phyloP scores from a whole-genome alignment of 2,329 filamentous ascomycete genomes.

The Aspergillus phoenicis region DNA sequence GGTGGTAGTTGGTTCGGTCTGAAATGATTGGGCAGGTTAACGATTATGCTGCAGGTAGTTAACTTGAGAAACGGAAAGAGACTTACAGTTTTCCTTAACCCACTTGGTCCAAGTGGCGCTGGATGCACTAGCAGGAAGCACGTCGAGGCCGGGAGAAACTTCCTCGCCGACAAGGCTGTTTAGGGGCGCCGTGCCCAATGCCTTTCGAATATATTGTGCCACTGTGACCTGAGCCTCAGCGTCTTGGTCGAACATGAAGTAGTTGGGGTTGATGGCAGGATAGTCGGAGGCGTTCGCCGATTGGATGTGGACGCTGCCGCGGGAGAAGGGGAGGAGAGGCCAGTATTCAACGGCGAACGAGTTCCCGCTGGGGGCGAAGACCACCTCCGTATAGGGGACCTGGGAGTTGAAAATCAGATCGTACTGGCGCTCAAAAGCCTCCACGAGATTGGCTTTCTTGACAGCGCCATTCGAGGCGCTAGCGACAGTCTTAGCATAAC shows the following conservation, averaged over 20 bases:
- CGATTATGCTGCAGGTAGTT: background rate
- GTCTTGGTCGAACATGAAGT: conserved; percentile 31
- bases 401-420: conserved; percentile 30
- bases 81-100: conserved; percentile 30
- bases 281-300: conserved; percentile 22
- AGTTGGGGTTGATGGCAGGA: conserved; percentile 32
- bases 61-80: background rate
- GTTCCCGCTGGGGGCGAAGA: conserved; percentile 22
- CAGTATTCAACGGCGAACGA: conserved; percentile 28
- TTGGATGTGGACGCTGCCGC: conserved; percentile 18
- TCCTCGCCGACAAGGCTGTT: conserved; percentile 26
- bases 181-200: background rate
- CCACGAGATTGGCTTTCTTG: conserved; percentile 24
- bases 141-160: conserved; percentile 24
- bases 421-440: conserved; percentile 27
- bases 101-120: conserved; percentile 28
- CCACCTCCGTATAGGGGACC: conserved; percentile 30
- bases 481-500: conserved; percentile 27
- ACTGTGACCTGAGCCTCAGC: conserved; percentile 24
- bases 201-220: conserved; percentile 18
- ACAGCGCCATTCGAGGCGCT: conserved; percentile 28
- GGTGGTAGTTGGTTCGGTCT: conserved; percentile 14
- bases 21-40: background rate
- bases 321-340: conserved; percentile 31
- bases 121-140: conserved; percentile 24